Percentiles rank a stretch among this genome's conserved stretches.
Evolutionary conservation across 805 yeast species (phyloP).

Genomic region (Yarrowia alimentaria): DNA sequence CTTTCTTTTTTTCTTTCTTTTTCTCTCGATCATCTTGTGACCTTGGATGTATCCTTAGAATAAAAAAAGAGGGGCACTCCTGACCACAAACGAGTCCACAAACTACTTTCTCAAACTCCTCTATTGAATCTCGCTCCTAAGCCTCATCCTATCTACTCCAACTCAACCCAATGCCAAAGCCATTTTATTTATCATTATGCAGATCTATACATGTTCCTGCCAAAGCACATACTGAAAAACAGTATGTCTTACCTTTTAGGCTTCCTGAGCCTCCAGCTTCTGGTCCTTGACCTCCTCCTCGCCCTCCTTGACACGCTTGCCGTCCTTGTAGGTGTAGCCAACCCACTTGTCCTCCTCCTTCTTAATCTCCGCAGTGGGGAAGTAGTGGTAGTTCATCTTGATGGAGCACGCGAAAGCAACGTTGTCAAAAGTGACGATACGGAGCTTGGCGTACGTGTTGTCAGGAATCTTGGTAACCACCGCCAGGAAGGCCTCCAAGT

Average conservation of each 20-base stretch:
- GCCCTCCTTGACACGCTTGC: slow-evolving; percentile 31
- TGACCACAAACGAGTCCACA: too few species aligned
- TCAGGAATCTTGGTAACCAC: slow-evolving; percentile 73
- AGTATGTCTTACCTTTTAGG: too few species aligned
- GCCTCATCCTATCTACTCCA: too few species aligned
- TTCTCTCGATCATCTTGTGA: too few species aligned
- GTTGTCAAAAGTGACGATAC: slow-evolving; percentile 80
- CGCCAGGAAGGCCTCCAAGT: slow-evolving; percentile 61
- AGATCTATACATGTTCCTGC: slow-evolving; percentile 24
- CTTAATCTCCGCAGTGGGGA: slow-evolving; percentile 53
- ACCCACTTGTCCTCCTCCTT: slow-evolving; percentile 53
- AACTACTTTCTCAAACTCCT: too few species aligned
- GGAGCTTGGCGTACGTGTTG: slow-evolving; percentile 73
- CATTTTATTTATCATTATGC: too few species aligned
- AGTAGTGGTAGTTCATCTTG: slow-evolving; percentile 85
- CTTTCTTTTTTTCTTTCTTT: too few species aligned
- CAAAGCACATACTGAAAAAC: too few species aligned
- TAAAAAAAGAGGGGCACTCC: too few species aligned
- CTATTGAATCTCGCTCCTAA: too few species aligned
- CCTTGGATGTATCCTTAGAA: too few species aligned
- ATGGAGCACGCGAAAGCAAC: slow-evolving; percentile 82
- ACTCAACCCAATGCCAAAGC: too few species aligned
- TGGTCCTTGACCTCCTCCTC: slow-evolving; percentile 30
- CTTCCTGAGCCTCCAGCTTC: slow-evolving; percentile 29
- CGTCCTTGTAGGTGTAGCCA: slow-evolving; percentile 46